Evolutionary conservation across 805 yeast species (phyloP).

Genomic region (Candida yuanshanica): DNA sequence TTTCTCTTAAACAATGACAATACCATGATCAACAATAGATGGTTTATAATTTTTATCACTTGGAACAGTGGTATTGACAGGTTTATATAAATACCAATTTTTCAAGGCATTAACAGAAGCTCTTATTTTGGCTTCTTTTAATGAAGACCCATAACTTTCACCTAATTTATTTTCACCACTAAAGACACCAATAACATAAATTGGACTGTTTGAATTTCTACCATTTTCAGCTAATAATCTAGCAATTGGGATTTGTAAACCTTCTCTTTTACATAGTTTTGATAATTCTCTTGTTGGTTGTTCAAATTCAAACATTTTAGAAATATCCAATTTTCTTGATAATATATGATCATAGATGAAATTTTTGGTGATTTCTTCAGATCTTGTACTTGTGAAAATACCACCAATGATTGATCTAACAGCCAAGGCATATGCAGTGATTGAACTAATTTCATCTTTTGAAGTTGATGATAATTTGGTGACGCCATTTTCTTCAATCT

Average conservation of each 20-base stretch:
- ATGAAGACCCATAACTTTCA: slow-evolving; percentile 89
- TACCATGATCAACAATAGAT: slow-evolving; percentile 37
- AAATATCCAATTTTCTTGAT: slow-evolving; percentile 75
- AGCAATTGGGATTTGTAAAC: slow-evolving; percentile 67
- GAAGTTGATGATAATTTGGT: slow-evolving; percentile 33
- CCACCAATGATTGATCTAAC: slow-evolving; percentile 85
- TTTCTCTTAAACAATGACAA: slow-evolving; percentile 32
- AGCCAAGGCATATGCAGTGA: slow-evolving; percentile 49
- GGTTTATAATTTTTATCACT: slow-evolving; percentile 44
- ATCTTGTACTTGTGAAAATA: slow-evolving; percentile 62
- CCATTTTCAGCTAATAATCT: slow-evolving; percentile 92
- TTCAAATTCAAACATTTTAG: slow-evolving; percentile 70
- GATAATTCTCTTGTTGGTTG: slow-evolving; percentile 84
- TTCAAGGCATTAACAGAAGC: slow-evolving; percentile 88
- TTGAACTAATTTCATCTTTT: slow-evolving; percentile 22
- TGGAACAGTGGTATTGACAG: slow-evolving; percentile 58
- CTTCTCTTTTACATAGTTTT: slow-evolving; percentile 69
- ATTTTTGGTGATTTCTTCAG: slow-evolving; percentile 48
- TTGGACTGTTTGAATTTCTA: slow-evolving; percentile 74
- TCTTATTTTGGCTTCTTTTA: slow-evolving; percentile 87
- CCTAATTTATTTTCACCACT: slow-evolving; percentile 79
- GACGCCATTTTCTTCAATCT: slow-evolving; percentile 44
- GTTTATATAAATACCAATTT: slow-evolving; percentile 89
- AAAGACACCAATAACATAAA: slow-evolving; percentile 88
- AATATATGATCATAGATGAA: slow-evolving; percentile 74